Evolutionary conservation across 2,329 filamentous ascomycete genomes (phyloP), one percentile per base, ranked within the genome.

Genomic region (Diaporthe sp.): DNA sequence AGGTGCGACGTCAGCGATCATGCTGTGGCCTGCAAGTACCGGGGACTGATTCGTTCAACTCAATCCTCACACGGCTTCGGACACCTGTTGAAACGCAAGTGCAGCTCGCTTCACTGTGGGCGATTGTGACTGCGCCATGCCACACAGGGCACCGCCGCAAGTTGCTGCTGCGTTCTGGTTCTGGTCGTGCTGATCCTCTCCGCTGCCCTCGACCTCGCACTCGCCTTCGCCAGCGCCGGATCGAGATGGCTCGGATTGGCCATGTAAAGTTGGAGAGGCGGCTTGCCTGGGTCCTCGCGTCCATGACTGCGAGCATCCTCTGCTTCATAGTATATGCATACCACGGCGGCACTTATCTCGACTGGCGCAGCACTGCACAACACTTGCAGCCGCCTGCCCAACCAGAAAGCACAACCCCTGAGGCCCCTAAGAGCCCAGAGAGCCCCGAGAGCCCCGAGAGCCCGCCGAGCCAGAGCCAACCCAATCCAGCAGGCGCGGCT

Each of bases 1-100:
- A 68, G 65, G 47, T 39, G 65, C 47, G 65, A 68, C 65, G 65
- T 68, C 65, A 55, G 65, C 47, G 65, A 53, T 6, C 65, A 51
- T 25, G 31, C 20, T n/a, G 31, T 34, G 42, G 42, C 61, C 42
- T n/a, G 61, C 6, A 20, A 28, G 20, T 49, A 34, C 63, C 28
- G 22, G 63, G 63, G 44, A 37, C 63, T 68, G 65, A 53, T 68
- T 68, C 47, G 65, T 53, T 39, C 22, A 53, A 53, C 31, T 22
- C 7, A 47, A 31, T 44, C 25, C 37, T 65, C 39, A 44, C 25
- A 31, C 39, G 63, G 47, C 31, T 22, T 25, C 60, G 60, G 25
- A 44, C 60, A 63, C 63, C 31, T 53, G 63, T 53, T 37, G 44
- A 68, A 53, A 39, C 63, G 31, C 1, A 20, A 22, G 44, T 4